Evolutionary conservation across 2,329 filamentous ascomycete genomes (phyloP), one percentile per base, ranked within the genome.

Genomic region (Colletotrichum lini): DNA sequence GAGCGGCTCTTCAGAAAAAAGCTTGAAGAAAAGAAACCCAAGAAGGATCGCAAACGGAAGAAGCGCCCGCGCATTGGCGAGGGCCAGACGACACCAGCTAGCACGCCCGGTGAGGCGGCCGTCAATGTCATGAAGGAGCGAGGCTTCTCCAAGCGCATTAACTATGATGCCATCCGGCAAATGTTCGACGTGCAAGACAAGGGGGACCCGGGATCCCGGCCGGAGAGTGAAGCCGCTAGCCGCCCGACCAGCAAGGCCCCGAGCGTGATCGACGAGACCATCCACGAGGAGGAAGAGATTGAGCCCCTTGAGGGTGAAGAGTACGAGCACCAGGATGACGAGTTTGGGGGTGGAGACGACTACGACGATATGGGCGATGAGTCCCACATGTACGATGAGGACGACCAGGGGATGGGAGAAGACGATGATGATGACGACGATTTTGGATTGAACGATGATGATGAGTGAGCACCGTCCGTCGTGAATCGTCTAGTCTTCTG

Each of bases 1-100:
- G 91, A 93, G 72, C 97, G 96, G 80, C 87, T 93, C 8, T 92
- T 97, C 67, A 89, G 93, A 49, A 89, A 91, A 70, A 94, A 95
- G 80, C 84, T 89, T 73, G 89, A 88, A 70, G 87, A 86, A 12
- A 87, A 82, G 76, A 84, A 80, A 74, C 88, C 85, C 67, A 93
- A 87, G 82, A 87, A 86, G 67, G 87, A 83, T n/a, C 85, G 89
- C 30, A 87, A 87, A 64, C 84, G 87, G 35, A 83, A 85, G 72
- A 87, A 88, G 82, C 80, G 82, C 74, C 87, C 89, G 1, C 82
- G 89, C 21, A 91, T 91, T 76, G 89, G 90, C 30, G 91, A 92
- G 75, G 90, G 90, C 12, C 89, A 92, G 77, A 87, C 88, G 18
- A 90, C 88, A 30, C 90, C 91, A 0, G 92, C 92, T 18, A 90